These are phyloP conservation scores for Phialophora tarda DNA, from an alignment of 2,329 filamentous ascomycete genomes.

Conservation along the genomic window DNA sequence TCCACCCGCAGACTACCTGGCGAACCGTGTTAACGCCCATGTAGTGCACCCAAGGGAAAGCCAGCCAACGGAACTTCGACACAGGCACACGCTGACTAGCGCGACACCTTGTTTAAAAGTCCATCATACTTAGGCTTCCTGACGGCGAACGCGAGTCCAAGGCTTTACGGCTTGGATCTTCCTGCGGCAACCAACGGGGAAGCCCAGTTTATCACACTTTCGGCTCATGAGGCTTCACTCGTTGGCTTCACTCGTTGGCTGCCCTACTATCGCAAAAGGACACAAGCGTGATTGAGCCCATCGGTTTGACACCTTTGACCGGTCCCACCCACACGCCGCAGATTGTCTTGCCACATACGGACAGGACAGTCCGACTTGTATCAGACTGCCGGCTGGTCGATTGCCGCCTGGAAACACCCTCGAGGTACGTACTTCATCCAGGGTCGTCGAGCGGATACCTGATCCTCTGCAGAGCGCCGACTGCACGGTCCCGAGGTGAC, in stretches of 20 bases:
- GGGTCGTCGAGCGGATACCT: neutral
- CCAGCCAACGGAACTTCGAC: neutral
- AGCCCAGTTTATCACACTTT: neutral
- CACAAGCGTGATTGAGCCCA: neutral
- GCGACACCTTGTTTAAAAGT: constrained; percentile 1
- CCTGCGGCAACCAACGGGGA: neutral
- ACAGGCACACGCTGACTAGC: neutral
- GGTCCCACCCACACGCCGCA: neutral
- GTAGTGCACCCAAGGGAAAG: neutral
- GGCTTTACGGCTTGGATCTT: neutral
- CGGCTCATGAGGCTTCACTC: neutral
- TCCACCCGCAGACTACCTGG: neutral
- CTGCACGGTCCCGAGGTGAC: constrained; percentile 15
- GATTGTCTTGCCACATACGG: neutral
- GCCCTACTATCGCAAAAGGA: constrained; percentile 2
- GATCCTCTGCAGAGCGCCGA: constrained; percentile 8
- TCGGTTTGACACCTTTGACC: neutral
- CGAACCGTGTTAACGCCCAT: neutral
- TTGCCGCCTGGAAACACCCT: neutral
- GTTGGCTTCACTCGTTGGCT: neutral
- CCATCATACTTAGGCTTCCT: neutral
- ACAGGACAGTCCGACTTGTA: neutral
- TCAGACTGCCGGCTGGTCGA: neutral
- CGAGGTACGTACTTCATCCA: neutral
- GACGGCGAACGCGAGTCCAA: too few species aligned